Base-by-base conservation (phyloP, 2,329 filamentous ascomycete genomes). In the Teratosphaeria destructans region DNA sequence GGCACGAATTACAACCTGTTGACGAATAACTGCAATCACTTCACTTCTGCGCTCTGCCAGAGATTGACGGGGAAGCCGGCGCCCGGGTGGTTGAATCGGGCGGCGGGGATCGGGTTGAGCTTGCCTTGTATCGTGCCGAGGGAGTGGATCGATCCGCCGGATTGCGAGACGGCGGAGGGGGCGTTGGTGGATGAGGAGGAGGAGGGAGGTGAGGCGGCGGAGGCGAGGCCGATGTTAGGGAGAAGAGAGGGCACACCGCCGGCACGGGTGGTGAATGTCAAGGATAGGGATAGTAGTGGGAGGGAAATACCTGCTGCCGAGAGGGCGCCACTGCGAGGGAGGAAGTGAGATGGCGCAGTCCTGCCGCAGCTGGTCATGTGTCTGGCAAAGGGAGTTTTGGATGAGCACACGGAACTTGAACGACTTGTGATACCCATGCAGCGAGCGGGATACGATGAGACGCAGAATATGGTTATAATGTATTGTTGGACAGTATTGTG, bases 1-100 rank as follows among this genome's bases (percentile, higher is more conserved):
- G 90, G 90, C 27, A 85, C 85, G 0, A 82, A 82, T 14, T 94
- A 95, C 74, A 93, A 94, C 68, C 81, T 95, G 14, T 79, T 95
- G 53, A 90, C 86, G 23, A 85, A 85, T 66, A 95, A 95, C 73
- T 95, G 90, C 80, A 95, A 95, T 72, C 90, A 95, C 72, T 95
- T 95, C 72, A 93, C 89, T 2, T 85, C 84, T 23, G 84, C 87
- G 67, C 80, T 95, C 19, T 91, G 88, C 73, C 79, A 86, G 71
- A 83, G 82, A 65, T 79, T 95, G 58, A 93, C 88, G 1, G 84
- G 85, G 5, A 81, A 83, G 54, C 77, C 84, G 0, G 88, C 87
- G 0, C 90, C 90, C 0, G 75, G 74, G 19, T 95, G 89, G 87
- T 76, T 95, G 58, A 95, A 95, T 69, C 83, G 90, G 59, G 90